Evolutionary conservation across 2,329 filamentous ascomycete genomes (phyloP), one percentile per base, ranked within the genome.

Genomic region (Ophiostoma novo-ulmi): DNA sequence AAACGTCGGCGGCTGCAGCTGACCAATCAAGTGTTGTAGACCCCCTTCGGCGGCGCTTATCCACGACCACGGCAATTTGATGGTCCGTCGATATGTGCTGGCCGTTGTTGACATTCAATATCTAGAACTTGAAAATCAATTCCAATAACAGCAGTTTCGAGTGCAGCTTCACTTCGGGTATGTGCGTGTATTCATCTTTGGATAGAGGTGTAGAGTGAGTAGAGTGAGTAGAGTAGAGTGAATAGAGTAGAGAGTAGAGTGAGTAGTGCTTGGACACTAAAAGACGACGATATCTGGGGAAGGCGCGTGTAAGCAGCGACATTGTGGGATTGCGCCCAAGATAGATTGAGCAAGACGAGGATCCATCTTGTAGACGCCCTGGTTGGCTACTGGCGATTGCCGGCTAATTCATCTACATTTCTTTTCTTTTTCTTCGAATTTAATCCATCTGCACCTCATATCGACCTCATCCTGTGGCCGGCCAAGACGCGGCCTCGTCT

Each of bases 41-140:
- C 70, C 35, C 74, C 70, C 70, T 73, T 73, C 70, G 70, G 73
- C 75, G 79, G 81, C 81, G 81, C 79, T 79, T 81, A 80, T 79
- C 22, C 52, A 63, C 22, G 52, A 58, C 52, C 5, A 6, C 11
- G 44, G 14, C 14, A 48, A 17, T 31, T 26, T 58, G 52, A 48
- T 48, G n/a, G 26, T 58, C 3, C 10, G 52, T 26, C 3, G 52
- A 58, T 26, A 10, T 26, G 39, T 44, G 39, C 39, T 17, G 39
- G 39, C 39, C 31, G 31, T 3, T 31, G 31, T n/a, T 20, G 4
- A 20, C 14, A 48, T 1, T 48, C 11, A 3, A 13, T 39, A 10
- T 13, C 38, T 39, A 39, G 8, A 39, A 10, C 8, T 39, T 39
- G 38, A 39, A 3, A 39, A 2, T 31, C 31, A 31, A 31, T 31